A percentile compares a stretch with the other conserved stretches of the same genome.
Conservation (phyloP, 1,284 basidiomycete species). For the Sanghuangporus sanghuang region DNA sequence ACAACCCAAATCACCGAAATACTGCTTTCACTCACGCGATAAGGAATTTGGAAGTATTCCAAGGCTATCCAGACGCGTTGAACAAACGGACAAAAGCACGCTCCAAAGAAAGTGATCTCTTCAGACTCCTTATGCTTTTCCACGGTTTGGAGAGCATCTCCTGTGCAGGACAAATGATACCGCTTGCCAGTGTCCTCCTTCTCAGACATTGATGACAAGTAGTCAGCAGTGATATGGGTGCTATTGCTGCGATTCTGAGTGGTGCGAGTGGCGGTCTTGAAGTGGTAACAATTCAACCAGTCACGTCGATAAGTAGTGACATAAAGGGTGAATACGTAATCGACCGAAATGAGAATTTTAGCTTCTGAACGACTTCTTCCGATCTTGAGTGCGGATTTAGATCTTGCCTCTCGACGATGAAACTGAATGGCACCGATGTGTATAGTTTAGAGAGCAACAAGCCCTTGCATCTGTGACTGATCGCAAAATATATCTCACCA, state of each 20-base stretch:
- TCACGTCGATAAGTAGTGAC: background rate
- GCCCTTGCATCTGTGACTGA: background rate
- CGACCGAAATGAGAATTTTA: conserved; percentile 1
- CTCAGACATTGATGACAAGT: background rate
- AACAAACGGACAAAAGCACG: conserved; percentile 73
- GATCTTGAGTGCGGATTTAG: background rate
- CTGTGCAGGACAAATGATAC: conserved; percentile 55
- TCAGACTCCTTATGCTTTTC: conserved; percentile 37
- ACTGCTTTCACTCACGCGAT: conserved; percentile 39
- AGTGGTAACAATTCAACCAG: background rate
- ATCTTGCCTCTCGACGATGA: background rate
- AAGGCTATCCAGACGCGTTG: conserved; percentile 67
- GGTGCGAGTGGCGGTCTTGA: background rate
- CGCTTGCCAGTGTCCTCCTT: conserved; percentile 38
- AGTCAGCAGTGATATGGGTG: background rate
- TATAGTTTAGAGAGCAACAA: background rate
- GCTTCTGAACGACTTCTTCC: background rate
- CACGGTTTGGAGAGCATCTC: conserved; percentile 52
- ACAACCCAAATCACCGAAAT: background rate
- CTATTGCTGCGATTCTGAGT: background rate
- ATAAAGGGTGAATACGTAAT: background rate
- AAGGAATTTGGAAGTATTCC: conserved; percentile 57
- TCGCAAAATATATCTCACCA: background rate
- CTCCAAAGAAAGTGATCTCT: conserved; percentile 61
- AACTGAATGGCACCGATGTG: background rate